phyloP scores from a whole-genome alignment of 2,329 filamentous ascomycete species.

The Bimuria novae-zelandiae region DNA sequence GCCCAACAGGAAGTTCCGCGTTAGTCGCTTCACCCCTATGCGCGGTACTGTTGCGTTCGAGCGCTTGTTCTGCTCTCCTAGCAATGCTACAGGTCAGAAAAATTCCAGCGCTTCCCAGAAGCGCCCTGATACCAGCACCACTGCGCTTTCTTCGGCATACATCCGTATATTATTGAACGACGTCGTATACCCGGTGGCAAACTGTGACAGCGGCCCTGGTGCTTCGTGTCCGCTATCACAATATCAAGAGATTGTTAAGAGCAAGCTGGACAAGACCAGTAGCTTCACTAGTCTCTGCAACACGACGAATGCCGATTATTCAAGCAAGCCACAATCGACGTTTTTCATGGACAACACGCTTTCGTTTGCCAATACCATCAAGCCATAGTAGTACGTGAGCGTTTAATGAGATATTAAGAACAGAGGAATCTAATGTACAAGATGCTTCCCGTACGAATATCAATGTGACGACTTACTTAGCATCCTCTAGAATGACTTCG shows the following conservation, averaged over 20 bases:
- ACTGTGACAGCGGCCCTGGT: constrained; percentile 60
- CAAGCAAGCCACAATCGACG: background rate
- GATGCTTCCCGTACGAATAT: too few species aligned
- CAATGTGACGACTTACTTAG: background rate
- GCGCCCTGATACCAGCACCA: constrained; percentile 11
- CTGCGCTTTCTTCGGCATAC: constrained; percentile 36
- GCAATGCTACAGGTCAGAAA: background rate
- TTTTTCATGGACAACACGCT: constrained; percentile 7
- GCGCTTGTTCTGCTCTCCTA: constrained; percentile 57
- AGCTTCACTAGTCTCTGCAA: constrained; percentile 56
- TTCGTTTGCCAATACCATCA: background rate
- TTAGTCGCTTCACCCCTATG: constrained; percentile 64
- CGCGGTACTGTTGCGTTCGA: constrained; percentile 69
- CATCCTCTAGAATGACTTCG: constrained; percentile 55
- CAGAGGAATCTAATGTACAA: too few species aligned
- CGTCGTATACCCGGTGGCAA: constrained; percentile 63
- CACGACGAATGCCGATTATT: constrained; percentile 21
- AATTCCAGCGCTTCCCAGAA: background rate
- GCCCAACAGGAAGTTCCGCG: constrained; percentile 57
- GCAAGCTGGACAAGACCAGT: constrained; percentile 54
- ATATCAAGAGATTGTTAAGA: constrained; percentile 46
- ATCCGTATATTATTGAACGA: constrained; percentile 66
- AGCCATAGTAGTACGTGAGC: background rate
- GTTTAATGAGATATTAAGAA: background rate
- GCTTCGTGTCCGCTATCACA: constrained; percentile 37